A percentile compares a stretch with the other conserved stretches of the same genome.
These are phyloP conservation scores for Penicillium chermesinum DNA, from an alignment of 495 filamentous ascomycete genomes.

Conservation along the genomic window DNA sequence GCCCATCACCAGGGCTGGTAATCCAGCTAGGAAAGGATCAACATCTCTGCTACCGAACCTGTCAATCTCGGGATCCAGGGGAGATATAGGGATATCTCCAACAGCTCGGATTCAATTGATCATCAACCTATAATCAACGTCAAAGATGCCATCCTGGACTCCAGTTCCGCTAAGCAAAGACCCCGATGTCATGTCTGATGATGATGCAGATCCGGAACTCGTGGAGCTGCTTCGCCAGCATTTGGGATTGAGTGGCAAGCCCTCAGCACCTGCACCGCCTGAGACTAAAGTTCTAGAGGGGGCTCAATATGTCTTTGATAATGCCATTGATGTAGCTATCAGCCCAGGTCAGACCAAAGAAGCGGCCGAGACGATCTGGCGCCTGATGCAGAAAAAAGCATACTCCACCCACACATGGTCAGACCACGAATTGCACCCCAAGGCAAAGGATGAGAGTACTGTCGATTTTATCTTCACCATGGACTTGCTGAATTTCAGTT, in stretches of 20 bases:
- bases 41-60: not conserved
- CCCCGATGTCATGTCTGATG: slow-evolving; percentile 55
- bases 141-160: slow-evolving; percentile 21
- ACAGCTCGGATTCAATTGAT: not conserved
- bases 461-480: slow-evolving; percentile 93
- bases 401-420: slow-evolving; percentile 86
- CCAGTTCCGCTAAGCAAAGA: slow-evolving; percentile 14
- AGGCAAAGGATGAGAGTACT: slow-evolving; percentile 66
- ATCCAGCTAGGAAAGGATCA: not conserved
- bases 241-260: slow-evolving; percentile 54
- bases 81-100: not conserved
- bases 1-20: not conserved
- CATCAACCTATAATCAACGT: not conserved
- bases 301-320: slow-evolving; percentile 84
- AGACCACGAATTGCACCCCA: slow-evolving; percentile 85
- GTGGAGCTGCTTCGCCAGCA: slow-evolving; percentile 81
- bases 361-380: slow-evolving; percentile 72
- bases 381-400: slow-evolving; percentile 71
- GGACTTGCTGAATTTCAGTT: slow-evolving; percentile 94
- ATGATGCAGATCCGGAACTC: slow-evolving; percentile 83
- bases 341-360: slow-evolving; percentile 71
- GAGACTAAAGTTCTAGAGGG: slow-evolving; percentile 78
- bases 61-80: not conserved
- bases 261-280: slow-evolving; percentile 43
- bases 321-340: slow-evolving; percentile 86